Evolutionary conservation across 2,329 filamentous ascomycete species (phyloP).

Genomic region (Talaromyces sp.): DNA sequence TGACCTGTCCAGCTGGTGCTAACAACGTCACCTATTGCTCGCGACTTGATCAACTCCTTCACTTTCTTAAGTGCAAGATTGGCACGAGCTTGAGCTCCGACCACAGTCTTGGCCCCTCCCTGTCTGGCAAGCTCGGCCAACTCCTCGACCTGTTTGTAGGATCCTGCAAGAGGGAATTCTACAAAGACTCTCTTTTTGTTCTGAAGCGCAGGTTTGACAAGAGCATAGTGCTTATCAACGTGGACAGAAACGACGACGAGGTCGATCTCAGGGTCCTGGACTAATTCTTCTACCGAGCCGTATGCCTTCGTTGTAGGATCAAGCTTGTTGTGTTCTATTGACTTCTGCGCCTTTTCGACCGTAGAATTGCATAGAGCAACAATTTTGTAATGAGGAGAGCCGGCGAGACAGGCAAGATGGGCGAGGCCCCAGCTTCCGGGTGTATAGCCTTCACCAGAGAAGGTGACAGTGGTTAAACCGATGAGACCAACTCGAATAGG

Average conservation of each 20-base stretch:
- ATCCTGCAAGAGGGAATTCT: conserved; percentile 12
- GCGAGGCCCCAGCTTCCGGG: conserved; percentile 16
- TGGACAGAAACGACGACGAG: conserved; percentile 17
- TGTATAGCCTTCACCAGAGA: conserved; percentile 9
- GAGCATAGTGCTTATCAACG: conserved; percentile 18
- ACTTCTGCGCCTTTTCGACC: conserved; percentile 15
- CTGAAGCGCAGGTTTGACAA: conserved; percentile 7
- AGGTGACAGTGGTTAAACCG: conserved; percentile 11
- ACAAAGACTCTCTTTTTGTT: conserved; percentile 18
- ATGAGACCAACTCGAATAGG: conserved; percentile 19
- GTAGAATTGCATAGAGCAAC: conserved; percentile 19
- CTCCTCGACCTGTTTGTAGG: conserved; percentile 13
- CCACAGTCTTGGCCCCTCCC: conserved; percentile 2
- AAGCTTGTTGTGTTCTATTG: conserved; percentile 18
- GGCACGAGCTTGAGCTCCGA: conserved; percentile 16
- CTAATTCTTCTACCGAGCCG: conserved; percentile 14
- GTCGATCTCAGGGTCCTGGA: conserved; percentile 16
- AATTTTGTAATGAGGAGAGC: conserved; percentile 18
- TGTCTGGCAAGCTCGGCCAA: conserved; percentile 11
- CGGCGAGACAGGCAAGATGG: conserved; percentile 11
- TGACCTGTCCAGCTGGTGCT: conserved; percentile 14
- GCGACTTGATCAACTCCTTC: conserved; percentile 14
- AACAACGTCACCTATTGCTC: conserved; percentile 14
- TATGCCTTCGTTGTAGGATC: conserved; percentile 18
- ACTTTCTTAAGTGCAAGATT: conserved; percentile 14